A percentile compares a stretch with the other conserved stretches of the same genome.
Conservation (phyloP, 106 monocot species). For the Cymbidium sinense region DNA sequence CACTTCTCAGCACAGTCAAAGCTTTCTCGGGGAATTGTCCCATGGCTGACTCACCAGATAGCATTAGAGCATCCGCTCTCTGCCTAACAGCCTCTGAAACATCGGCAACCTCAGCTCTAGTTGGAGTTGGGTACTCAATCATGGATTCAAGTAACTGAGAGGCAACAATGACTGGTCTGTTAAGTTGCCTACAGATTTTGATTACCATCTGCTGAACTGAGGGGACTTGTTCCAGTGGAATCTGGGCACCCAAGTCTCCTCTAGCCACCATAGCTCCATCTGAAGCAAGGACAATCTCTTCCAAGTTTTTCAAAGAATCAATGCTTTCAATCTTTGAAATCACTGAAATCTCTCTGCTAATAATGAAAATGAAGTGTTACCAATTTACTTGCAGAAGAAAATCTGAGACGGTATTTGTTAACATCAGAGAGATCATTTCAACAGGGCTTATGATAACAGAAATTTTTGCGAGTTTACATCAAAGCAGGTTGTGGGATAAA, state of each 20-base stretch:
- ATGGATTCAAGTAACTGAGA: slow-evolving; percentile 97
- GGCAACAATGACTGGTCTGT: slow-evolving; percentile 94
- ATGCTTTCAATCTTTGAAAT: slow-evolving; percentile 94
- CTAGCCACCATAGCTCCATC: slow-evolving; percentile 99
- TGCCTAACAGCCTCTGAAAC: slow-evolving; percentile 85
- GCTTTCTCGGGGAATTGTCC: slow-evolving; percentile 95
- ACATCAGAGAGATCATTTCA: background rate
- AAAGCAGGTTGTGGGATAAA: background rate
- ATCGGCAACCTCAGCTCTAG: slow-evolving; percentile 98
- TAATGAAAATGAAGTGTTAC: background rate
- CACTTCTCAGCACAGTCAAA: slow-evolving; percentile 76
- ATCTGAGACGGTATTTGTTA: background rate
- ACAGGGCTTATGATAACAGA: background rate
- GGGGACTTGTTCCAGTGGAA: slow-evolving; percentile 94
- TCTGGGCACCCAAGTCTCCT: slow-evolving; percentile 97
- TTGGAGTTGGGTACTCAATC: slow-evolving; percentile 99
- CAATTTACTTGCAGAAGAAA: background rate
- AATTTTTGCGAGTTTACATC: background rate
- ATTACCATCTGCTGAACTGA: slow-evolving; percentile 77
- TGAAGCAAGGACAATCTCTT: slow-evolving; percentile 82
- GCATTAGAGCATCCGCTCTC: slow-evolving; percentile 94
- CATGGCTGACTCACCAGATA: slow-evolving; percentile 99
- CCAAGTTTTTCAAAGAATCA: slow-evolving; percentile 86
- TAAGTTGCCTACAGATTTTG: slow-evolving; percentile 80
- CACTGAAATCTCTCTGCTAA: slow-evolving; percentile 75